Conservation (phyloP, 192 early-diverging fungal genomes). For the Physocladia obscura region DNA sequence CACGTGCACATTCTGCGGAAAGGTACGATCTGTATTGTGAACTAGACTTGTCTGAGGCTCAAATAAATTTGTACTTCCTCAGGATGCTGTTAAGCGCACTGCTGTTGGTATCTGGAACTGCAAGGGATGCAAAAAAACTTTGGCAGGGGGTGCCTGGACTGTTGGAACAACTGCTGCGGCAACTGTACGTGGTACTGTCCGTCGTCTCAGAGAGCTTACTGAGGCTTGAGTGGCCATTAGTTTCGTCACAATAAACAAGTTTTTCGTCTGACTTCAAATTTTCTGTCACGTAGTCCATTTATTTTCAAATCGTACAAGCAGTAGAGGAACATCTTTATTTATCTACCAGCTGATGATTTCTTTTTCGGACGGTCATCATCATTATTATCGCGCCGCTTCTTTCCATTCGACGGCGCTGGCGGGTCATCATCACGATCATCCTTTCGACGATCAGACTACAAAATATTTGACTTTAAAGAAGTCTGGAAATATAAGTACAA, state of each 20-base stretch:
- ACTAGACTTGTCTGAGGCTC: neutral
- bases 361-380: conserved; percentile 25
- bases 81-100: conserved; percentile 90
- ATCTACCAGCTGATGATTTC: conserved; percentile 1
- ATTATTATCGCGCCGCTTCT: neutral
- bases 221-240: conserved; percentile 68
- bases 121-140: conserved; percentile 87
- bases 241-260: neutral
- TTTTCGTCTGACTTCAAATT: too few relatives aligned
- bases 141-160: conserved; percentile 98
- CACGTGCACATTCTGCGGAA: conserved; percentile 99
- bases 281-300: too few relatives aligned
- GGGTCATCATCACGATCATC: conserved; percentile 20
- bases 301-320: too few relatives aligned
- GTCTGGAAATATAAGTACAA: too few relatives aligned
- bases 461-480: neutral
- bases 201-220: conserved; percentile 94
- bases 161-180: conserved; percentile 87
- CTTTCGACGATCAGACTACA: conserved; percentile 16
- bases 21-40: conserved; percentile 63
- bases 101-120: conserved; percentile 99
- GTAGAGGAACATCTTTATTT: too few relatives aligned
- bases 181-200: conserved; percentile 89
- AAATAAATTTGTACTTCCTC: neutral
- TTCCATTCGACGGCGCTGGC: neutral